phyloP scores from a whole-genome alignment of 2,329 filamentous ascomycete genomes.

The Diaporthe longicolla region DNA sequence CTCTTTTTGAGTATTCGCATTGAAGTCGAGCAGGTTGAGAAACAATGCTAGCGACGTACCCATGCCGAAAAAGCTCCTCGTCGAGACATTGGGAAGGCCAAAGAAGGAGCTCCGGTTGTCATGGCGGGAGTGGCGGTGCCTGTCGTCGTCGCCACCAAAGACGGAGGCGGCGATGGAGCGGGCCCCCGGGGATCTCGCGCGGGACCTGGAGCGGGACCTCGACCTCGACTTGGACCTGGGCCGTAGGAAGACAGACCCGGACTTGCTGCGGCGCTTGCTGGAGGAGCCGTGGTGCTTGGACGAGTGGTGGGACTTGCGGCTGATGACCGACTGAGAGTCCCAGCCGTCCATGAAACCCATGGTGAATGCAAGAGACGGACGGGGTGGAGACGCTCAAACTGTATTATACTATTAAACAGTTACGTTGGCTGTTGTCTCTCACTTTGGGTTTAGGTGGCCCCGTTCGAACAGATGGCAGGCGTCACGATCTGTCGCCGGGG shows the following conservation, averaged over 20 bases:
- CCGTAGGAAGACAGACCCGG: conserved; percentile 34
- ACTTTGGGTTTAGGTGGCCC: conserved; percentile 26
- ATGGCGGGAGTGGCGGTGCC: conserved; percentile 47
- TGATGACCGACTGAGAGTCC: conserved; percentile 51
- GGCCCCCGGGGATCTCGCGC: conserved; percentile 53
- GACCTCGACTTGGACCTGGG: conserved; percentile 53
- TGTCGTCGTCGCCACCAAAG: conserved; percentile 57
- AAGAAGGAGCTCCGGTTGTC: conserved; percentile 64
- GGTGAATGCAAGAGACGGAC: background rate
- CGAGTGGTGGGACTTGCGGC: conserved; percentile 45
- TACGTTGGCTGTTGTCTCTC: background rate
- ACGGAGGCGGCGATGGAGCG: conserved; percentile 59
- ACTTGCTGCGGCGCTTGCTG: conserved; percentile 48
- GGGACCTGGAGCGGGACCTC: conserved; percentile 56
- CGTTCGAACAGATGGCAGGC: conserved; percentile 17
- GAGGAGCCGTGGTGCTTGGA: conserved; percentile 43
- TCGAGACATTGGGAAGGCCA: conserved; percentile 59
- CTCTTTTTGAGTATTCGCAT: conserved; percentile 44
- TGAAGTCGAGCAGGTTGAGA: conserved; percentile 32
- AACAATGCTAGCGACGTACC: conserved; percentile 50
- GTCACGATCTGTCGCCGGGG: conserved; percentile 16
- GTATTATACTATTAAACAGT: too few relatives aligned
- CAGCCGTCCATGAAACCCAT: conserved; percentile 53
- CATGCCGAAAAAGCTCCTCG: conserved; percentile 62
- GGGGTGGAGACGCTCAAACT: conserved; percentile 2